Evolutionary conservation across 768 basidiomycete genomes (phyloP), one percentile per base, ranked within the genome.

Genomic region (Rossbeevera mucosa): DNA sequence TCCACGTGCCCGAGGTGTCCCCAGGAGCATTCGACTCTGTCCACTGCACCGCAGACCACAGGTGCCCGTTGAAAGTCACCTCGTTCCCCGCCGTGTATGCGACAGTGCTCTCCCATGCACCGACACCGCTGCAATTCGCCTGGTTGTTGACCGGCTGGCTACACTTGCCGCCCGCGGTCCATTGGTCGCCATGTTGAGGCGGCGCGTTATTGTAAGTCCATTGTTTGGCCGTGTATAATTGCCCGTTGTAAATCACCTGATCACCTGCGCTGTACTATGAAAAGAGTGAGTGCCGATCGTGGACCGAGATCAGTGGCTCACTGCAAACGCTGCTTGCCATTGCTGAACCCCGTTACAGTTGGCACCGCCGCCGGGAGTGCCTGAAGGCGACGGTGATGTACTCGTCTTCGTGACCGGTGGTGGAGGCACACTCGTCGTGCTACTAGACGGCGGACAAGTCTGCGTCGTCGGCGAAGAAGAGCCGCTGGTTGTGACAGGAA

Each of bases 31-130:
- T 67, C 0, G 64, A 52, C 24, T 45, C 0, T 0, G 50, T 50
- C 66, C 66, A 70, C 47, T 68, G 64, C 12, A 56, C 56, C 4
- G 66, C 61, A 7, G 44, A 31, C 66, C 68, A 67, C 2, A 67
- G 48, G 2, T 46, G 54, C 0, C 24, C 44, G 4, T 56, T 51
- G 5, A n/a, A 65, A 1, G 53, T 63, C 0, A 59, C 68, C 18
- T 30, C 6, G 0, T 48, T 54, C 0, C 68, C 68, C 1, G 52
- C 0, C 1, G 20, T 38, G 22, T 68, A 67, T 4, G 65, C 64
- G 2, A 48, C 51, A 0, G 11, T 29, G 2, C 31, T 41, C 41
- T 56, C 30, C 68, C 66, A 67, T 9, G 52, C 55, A 14, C 46
- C 7, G 0, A 70, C 29, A 13, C 64, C 68, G 0, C 12, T 28